Evolutionary conservation across 257 asterid species (phyloP).

Genomic region (Lantana camara): DNA sequence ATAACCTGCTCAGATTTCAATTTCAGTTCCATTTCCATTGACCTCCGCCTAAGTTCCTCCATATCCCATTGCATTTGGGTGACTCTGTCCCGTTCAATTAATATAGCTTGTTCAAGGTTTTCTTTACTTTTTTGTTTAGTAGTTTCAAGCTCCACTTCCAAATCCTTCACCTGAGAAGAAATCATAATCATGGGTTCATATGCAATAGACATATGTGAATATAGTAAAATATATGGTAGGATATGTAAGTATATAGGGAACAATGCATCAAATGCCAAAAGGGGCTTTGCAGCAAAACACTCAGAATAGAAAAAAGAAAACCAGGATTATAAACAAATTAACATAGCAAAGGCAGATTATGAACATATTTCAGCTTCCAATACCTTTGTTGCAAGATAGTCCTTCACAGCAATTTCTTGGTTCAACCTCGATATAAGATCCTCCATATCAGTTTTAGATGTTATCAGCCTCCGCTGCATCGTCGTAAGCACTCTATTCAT

Average conservation of each 20-base stretch:
- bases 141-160: constrained; percentile 94
- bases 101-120: constrained; percentile 87
- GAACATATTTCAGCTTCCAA: constrained; percentile 23
- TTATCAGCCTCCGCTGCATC: constrained; percentile 73
- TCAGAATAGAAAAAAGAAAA: background rate
- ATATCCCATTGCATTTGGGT: constrained; percentile 99
- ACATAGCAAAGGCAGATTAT: constrained; percentile 6
- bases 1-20: constrained; percentile 72
- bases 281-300: background rate
- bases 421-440: constrained; percentile 94
- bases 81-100: constrained; percentile 87
- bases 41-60: constrained; percentile 87
- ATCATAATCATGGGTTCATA: constrained; percentile 18
- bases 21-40: constrained; percentile 86
- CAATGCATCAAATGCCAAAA: background rate
- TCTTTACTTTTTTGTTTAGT: constrained; percentile 85
- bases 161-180: constrained; percentile 82
- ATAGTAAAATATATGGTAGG: background rate
- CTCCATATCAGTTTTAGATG: constrained; percentile 97
- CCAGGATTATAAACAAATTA: background rate
- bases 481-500: constrained; percentile 69
- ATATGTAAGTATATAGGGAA: background rate
- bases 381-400: constrained; percentile 93
- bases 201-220: background rate
- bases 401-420: constrained; percentile 94